Evolutionary conservation across 1,284 basidiomycete genomes (phyloP), one percentile per base, ranked within the genome.

Genomic region (Butyriboletus appendiculatus): DNA sequence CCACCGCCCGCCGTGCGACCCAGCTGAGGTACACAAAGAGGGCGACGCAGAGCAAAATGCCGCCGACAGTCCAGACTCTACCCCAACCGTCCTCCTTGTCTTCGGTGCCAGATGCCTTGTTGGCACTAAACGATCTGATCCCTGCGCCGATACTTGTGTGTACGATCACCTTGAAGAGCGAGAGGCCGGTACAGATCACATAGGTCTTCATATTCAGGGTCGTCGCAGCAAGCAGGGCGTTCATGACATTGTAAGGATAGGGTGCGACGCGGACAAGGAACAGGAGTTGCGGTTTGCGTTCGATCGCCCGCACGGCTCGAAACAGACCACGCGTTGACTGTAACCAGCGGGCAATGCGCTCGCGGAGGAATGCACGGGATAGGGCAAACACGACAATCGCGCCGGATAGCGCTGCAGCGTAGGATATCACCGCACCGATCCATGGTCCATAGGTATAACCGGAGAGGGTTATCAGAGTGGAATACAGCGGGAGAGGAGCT

Each of bases 241-340:
- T 94, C 86, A 94, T 91, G 65, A 94, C 86, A 72, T 94, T 94
- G 76, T 89, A 90, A 0, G 88, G 89, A 66, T 91, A 91, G 5
- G 89, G 89, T 18, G 90, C 92, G 46, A 94, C 79, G 50, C 92
- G 88, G 62, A 94, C 88, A 59, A 94, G 83, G 76, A 94, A 93
- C 46, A 94, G 82, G 8, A 94, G 78, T 65, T 84, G 85, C 1
- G 92, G 92, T 49, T 85, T 84, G 72, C 86, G 88, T 77, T 94
- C 92, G 64, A 94, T 90, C n/a, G 92, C 92, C 38, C 85, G 81
- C 8, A 94, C 88, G 54, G 90, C 88, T 53, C 88, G 85, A 62
- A 81, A 84, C 67, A 92, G 80, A 16, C 84, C 82, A 49, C 75
- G 70, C 3, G 84, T 80, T 34, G 79, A 85, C 45, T 82, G 79